A percentile compares a stretch with the other conserved stretches of the same genome.
phyloP scores from a whole-genome alignment of 129 eudicot species.

The Artemisia argyi region DNA sequence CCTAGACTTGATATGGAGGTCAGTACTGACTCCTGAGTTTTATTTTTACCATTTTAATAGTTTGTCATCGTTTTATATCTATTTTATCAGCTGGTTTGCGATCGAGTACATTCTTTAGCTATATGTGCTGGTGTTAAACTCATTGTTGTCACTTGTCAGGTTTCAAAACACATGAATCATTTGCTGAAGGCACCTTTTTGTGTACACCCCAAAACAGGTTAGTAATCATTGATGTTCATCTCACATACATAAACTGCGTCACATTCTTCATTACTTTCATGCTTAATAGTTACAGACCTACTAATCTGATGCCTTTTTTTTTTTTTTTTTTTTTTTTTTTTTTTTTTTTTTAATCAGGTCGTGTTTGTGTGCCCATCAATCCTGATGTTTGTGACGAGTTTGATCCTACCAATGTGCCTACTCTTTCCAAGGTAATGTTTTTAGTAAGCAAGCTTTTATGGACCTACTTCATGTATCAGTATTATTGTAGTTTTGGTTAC shows the following conservation, averaged over 20 bases:
- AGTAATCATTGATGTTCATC: background rate
- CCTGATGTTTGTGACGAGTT: conserved; percentile 81
- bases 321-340: no score
- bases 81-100: background rate
- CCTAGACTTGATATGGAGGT: conserved; percentile 99
- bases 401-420: conserved; percentile 84
- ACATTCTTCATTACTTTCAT: background rate
- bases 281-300: background rate
- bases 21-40: conserved; percentile 20
- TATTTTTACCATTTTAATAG: background rate
- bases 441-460: background rate
- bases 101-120: background rate
- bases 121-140: background rate
- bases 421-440: conserved; percentile 68
- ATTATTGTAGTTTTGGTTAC: background rate
- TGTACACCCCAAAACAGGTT: conserved; percentile 97
- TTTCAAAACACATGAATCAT: conserved; percentile 94
- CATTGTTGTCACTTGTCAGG: conserved; percentile 49
- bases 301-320: conserved; percentile 9
- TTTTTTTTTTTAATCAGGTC: no score
- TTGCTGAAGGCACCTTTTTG: conserved; percentile 98
- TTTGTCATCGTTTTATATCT: background rate
- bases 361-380: conserved; percentile 92
- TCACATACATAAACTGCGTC: background rate
- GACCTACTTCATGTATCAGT: background rate